A percentile compares a stretch with the other conserved stretches of the same genome.
Evolutionary conservation across 2,329 filamentous ascomycete genomes (phyloP).

Genomic region (Botrytis fabae): DNA sequence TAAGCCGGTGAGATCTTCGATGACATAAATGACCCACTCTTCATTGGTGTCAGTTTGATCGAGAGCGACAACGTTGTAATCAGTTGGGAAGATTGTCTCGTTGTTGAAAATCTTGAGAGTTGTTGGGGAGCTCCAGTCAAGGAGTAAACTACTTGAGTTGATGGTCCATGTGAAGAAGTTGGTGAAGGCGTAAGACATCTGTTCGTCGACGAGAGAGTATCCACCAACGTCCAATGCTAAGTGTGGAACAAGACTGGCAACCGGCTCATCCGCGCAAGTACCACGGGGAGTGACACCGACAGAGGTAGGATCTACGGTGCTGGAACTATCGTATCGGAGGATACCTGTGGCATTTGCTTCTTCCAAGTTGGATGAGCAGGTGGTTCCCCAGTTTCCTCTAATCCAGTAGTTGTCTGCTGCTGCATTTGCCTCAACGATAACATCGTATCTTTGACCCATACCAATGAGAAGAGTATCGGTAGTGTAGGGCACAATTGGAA

Average conservation of each 20-base stretch:
- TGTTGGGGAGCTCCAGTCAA: slow-evolving; percentile 52
- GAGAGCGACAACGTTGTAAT: slow-evolving; percentile 35
- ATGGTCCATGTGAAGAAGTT: slow-evolving; percentile 51
- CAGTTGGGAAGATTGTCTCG: slow-evolving; percentile 37
- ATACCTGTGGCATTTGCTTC: slow-evolving; percentile 48
- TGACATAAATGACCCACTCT: slow-evolving; percentile 36
- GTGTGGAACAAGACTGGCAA: slow-evolving; percentile 36
- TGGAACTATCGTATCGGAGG: slow-evolving; percentile 45
- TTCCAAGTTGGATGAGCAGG: slow-evolving; percentile 59
- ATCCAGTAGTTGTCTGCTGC: slow-evolving; percentile 59
- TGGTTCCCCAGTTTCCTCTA: slow-evolving; percentile 48
- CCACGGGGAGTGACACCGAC: slow-evolving; percentile 30
- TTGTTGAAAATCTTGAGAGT: slow-evolving; percentile 41
- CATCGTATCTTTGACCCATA: slow-evolving; percentile 52
- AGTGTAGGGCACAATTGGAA: slow-evolving; percentile 57
- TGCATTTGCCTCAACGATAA: slow-evolving; percentile 54
- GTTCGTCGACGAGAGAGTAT: slow-evolving; percentile 25
- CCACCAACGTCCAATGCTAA: slow-evolving; percentile 34
- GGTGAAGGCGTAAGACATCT: slow-evolving; percentile 26
- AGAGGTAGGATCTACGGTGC: slow-evolving; percentile 39
- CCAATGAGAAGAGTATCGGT: slow-evolving; percentile 55
- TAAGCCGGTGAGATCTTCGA: slow-evolving; percentile 33
- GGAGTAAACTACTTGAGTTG: slow-evolving; percentile 47
- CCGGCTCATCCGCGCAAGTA: slow-evolving; percentile 39
- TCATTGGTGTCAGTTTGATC: neutral